These are phyloP conservation scores for Acrodontium crateriforme DNA, from an alignment of 2,329 filamentous ascomycete genomes.

Conservation along the genomic window DNA sequence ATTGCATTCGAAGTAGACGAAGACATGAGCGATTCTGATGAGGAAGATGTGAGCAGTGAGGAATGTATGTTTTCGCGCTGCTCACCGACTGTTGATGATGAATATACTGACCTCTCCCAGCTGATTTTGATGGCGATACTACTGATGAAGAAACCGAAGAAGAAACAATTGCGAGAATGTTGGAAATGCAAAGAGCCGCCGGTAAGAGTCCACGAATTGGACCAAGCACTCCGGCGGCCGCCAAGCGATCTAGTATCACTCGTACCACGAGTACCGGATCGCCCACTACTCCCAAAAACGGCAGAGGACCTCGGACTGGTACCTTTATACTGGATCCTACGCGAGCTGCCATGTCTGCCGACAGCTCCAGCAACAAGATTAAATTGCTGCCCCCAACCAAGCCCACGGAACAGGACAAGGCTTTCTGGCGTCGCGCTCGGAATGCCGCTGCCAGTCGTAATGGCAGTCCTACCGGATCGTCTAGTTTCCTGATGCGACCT, in stretches of 20 bases:
- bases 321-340: slow-evolving; percentile 17
- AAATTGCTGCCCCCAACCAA: slow-evolving; percentile 9
- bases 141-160: slow-evolving; percentile 22
- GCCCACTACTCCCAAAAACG: slow-evolving; percentile 5
- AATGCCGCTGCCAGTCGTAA: slow-evolving; percentile 16
- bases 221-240: slow-evolving; percentile 10
- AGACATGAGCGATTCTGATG: slow-evolving; percentile 17
- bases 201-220: slow-evolving; percentile 6
- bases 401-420: slow-evolving; percentile 12
- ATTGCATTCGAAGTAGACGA: slow-evolving; percentile 17
- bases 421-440: slow-evolving; percentile 19
- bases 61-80: slow-evolving; percentile 19
- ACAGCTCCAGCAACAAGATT: slow-evolving; percentile 7
- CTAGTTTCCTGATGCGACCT: slow-evolving; percentile 4
- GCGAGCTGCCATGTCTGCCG: slow-evolving; percentile 10
- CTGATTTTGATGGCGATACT: slow-evolving; percentile 23
- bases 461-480: slow-evolving; percentile 17
- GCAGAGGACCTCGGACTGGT: slow-evolving; percentile 11
- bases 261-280: background rate
- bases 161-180: slow-evolving; percentile 11
- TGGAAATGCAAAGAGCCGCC: slow-evolving; percentile 10
- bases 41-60: slow-evolving; percentile 14
- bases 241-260: background rate
- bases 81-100: too few relatives aligned
- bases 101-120: too few relatives aligned